Conservation (phyloP, 78 protist genomes). For the Dictyostelium firmibasis region DNA sequence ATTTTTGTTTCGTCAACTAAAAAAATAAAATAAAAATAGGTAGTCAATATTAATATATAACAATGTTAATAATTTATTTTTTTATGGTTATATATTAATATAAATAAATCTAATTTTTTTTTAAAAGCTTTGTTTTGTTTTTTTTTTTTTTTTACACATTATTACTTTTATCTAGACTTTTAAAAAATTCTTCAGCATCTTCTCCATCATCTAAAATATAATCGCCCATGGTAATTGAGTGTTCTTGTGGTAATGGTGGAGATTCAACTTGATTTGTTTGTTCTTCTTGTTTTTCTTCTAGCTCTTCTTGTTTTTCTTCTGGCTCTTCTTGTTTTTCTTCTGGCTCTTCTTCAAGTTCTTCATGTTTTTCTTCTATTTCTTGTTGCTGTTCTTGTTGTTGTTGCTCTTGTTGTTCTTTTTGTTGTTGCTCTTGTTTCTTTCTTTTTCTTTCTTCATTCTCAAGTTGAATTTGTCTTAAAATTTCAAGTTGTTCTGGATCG, state of each 20-base stretch:
- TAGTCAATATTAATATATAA: not conserved
- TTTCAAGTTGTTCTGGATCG: not conserved
- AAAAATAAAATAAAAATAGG: not conserved
- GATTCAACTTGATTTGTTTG: no score
- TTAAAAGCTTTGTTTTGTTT: not conserved
- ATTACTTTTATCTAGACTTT: conserved; percentile 13
- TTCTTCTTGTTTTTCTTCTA: not conserved
- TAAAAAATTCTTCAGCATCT: not conserved
- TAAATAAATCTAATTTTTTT: not conserved
- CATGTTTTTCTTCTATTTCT: no score
- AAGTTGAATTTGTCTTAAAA: not conserved
- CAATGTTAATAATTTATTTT: not conserved
- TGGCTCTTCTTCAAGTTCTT: not conserved
- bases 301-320: not conserved
- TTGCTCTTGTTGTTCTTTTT: not conserved
- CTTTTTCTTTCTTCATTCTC: not conserved
- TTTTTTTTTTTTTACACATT: not conserved
- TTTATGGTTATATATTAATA: not conserved
- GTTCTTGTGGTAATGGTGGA: not conserved
- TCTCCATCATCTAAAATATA: not conserved
- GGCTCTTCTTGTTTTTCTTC: not conserved
- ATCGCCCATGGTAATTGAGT: not conserved
- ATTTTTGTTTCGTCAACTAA: not conserved
- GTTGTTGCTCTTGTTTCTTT: not conserved
- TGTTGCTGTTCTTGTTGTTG: not conserved